Evolutionary conservation across 2,329 filamentous ascomycete genomes (phyloP).

Genomic region (Mycogone perniciosa): DNA sequence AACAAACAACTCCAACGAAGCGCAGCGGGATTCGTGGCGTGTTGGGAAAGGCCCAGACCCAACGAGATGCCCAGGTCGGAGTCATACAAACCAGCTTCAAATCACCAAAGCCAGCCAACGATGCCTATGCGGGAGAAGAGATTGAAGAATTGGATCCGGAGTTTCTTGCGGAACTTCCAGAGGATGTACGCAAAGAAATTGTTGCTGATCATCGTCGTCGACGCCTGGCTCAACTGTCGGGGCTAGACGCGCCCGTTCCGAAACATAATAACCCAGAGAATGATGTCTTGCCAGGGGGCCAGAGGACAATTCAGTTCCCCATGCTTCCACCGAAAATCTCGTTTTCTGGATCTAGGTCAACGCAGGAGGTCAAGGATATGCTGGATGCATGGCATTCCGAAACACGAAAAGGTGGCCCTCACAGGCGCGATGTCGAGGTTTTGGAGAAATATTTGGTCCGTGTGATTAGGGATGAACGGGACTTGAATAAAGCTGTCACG

Average conservation of each 20-base stretch:
- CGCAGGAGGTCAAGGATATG: conserved; percentile 63
- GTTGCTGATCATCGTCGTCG: conserved; percentile 59
- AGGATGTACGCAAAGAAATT: conserved; percentile 72
- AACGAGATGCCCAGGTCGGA: conserved; percentile 48
- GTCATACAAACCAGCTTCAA: conserved; percentile 71
- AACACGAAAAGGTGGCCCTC: conserved; percentile 69
- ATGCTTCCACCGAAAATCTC: conserved; percentile 38
- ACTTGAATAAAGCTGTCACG: conserved; percentile 67
- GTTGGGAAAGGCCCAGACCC: conserved; percentile 42
- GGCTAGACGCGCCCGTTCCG: conserved; percentile 34
- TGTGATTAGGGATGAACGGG: conserved; percentile 69
- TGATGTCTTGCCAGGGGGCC: conserved; percentile 26
- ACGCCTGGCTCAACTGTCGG: conserved; percentile 51
- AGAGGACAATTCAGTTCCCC: conserved; percentile 42
- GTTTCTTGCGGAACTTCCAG: conserved; percentile 76
- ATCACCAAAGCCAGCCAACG: conserved; percentile 29
- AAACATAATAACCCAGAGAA: conserved; percentile 22
- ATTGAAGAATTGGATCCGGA: conserved; percentile 55
- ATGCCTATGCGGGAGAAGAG: conserved; percentile 25
- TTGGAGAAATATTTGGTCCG: conserved; percentile 64
- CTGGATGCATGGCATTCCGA: conserved; percentile 69
- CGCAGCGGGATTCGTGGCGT: conserved; percentile 41
- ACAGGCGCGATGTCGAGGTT: conserved; percentile 68
- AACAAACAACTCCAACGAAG: conserved; percentile 59
- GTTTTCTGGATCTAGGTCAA: conserved; percentile 39